A percentile compares a stretch with the other conserved stretches of the same genome.
These are phyloP conservation scores for Symmetrospora coprosmae DNA, from an alignment of 768 basidiomycete genomes.

Conservation along the genomic window DNA sequence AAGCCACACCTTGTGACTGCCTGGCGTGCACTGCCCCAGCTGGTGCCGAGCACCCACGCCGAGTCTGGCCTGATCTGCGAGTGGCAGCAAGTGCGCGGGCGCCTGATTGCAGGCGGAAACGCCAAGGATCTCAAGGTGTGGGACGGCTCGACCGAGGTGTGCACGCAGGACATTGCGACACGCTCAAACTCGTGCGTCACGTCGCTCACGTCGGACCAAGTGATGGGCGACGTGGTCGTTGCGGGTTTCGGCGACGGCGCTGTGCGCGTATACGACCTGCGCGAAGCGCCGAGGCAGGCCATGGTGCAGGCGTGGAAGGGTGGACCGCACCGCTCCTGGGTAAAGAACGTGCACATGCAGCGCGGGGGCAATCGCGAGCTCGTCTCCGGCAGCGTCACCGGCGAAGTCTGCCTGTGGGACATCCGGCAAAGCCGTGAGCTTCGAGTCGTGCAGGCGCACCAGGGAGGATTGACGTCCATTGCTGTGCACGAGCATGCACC, in stretches of 20 bases:
- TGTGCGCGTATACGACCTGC: conserved; percentile 77
- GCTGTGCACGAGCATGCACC: conserved; percentile 71
- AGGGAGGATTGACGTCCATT: conserved; percentile 63
- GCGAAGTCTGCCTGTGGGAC: conserved; percentile 85
- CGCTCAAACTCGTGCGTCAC: conserved; percentile 82
- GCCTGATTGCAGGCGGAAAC: conserved; percentile 79
- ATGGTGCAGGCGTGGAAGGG: conserved; percentile 61
- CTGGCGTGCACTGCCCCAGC: conserved; percentile 72
- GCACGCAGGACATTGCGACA: conserved; percentile 74
- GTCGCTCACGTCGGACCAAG: conserved; percentile 61
- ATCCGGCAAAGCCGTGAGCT: conserved; percentile 53
- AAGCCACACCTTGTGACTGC: conserved; percentile 79
- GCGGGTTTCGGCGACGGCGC: conserved; percentile 86
- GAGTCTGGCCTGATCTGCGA: conserved; percentile 75
- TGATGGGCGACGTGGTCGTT: conserved; percentile 62
- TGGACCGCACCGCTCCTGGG: conserved; percentile 66
- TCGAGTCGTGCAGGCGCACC: conserved; percentile 52
- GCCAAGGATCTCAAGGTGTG: conserved; percentile 75
- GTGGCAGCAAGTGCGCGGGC: conserved; percentile 81
- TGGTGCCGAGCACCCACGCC: conserved; percentile 46
- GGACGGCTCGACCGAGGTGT: conserved; percentile 80
- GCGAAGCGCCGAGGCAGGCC: conserved; percentile 67
- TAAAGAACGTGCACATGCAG: conserved; percentile 79
- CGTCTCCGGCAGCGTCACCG: conserved; percentile 77
- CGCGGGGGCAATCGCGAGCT: conserved; percentile 54